Percentiles rank a stretch among this genome's conserved stretches.
phyloP scores from a whole-genome alignment of 73 alveolate genomes.

The Diophrys appendiculata region DNA sequence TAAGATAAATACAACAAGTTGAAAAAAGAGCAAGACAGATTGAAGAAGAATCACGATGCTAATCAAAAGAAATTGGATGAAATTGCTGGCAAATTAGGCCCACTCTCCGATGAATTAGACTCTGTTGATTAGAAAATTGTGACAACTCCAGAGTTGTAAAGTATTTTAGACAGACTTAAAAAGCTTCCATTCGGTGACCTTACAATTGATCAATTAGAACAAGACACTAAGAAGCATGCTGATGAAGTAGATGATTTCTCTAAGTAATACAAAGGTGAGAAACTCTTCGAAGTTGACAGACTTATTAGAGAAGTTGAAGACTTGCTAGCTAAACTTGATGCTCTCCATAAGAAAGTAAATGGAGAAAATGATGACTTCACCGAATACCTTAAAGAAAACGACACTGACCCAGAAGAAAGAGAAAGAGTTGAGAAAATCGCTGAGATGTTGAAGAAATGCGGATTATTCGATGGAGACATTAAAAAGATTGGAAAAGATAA shows the following conservation, averaged over 20 bases:
- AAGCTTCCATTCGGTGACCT: background rate
- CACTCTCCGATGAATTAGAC: background rate
- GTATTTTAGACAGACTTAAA: background rate
- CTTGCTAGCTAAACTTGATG: background rate
- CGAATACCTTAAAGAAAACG: background rate
- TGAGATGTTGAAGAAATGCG: background rate
- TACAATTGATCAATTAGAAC: background rate
- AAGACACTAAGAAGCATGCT: background rate
- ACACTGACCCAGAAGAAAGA: slow-evolving; percentile 9
- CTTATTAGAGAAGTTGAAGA: background rate
- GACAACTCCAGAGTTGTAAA: background rate
- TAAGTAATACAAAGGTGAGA: slow-evolving; percentile 14
- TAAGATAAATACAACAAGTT: background rate
- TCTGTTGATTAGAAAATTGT: background rate
- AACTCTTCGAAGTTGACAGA: slow-evolving; percentile 8
- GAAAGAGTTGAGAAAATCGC: slow-evolving; percentile 1
- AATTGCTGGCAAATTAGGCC: background rate
- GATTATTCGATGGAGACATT: background rate
- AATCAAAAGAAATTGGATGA: background rate
- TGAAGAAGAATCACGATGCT: slow-evolving; percentile 7
- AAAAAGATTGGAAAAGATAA: slow-evolving; percentile 11
- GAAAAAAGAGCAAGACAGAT: background rate
- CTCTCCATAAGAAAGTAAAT: background rate
- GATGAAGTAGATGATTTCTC: slow-evolving; percentile 1
- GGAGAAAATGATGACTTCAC: background rate